Base-by-base conservation (phyloP, 441 rosid species). In the Metrosideros polymorpha region DNA sequence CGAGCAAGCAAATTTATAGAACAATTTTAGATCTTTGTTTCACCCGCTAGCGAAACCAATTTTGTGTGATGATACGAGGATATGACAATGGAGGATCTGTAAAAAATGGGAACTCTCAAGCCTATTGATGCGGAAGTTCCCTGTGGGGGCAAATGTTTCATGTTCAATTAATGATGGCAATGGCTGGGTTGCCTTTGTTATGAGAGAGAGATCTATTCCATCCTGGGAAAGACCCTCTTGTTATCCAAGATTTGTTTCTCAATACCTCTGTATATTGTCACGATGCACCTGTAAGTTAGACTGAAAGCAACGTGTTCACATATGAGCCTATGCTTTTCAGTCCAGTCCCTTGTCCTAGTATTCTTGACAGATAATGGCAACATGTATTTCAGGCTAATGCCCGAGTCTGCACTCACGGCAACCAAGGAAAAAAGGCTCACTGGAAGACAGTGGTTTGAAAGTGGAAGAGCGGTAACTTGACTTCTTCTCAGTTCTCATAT, bases 401-500 rank as follows among this genome's bases (percentile, higher is more conserved):
- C 99, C 0, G 99, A 96, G 88, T 93, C 98, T 92, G 99, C 93
- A 82, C 98, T 97, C 55, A 83, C 93, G 3, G 89, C 93, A 86
- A 83, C 96, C 4, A 97, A 96, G 91, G 99, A 98, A 91, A 98
- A 94, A 93, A 96, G 90, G 92, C 97, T 96, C 87, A 24, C 95
- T 4, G 99, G 99, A 90, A 94, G 99, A 91, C 98, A 93, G 91
- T 97, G 98, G 98, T 97, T 96, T 89, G 99, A 98, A 89, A 95
- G 96, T 89, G 99, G 98, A 91, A 91, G 92, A 93, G 96, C 42
- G 90, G 94, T 94, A 90, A 79, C 45, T 85, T 77, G 43, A 30
- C 77, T 79, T 63, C 61, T 75, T 59, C 84, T 9, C 10, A 53
- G 39, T 55, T 82, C 49, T 55, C 32, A 43, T 86, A 71, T 84